Evolutionary conservation across 148 eudicot genomes (phyloP).

Genomic region (Amaranthus palmeri): DNA sequence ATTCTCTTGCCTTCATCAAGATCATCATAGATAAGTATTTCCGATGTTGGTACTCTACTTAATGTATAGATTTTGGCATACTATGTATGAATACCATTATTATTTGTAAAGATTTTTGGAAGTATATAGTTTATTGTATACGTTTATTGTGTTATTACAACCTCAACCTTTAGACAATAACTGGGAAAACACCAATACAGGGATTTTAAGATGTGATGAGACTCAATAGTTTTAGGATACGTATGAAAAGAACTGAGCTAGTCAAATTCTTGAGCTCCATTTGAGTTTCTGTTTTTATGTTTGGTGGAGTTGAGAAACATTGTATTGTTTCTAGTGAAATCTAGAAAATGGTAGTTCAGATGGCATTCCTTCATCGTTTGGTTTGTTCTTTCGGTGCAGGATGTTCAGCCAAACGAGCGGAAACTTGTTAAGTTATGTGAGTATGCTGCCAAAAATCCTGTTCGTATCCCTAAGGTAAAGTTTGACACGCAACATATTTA

Average conservation of each 20-base stretch:
- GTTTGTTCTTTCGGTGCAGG: constrained; percentile 39
- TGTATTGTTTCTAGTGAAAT: background rate
- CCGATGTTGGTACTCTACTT: background rate
- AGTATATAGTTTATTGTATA: background rate
- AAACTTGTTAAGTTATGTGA: constrained; percentile 86
- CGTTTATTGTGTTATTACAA: background rate
- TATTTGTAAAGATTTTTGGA: background rate
- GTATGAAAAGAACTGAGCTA: background rate
- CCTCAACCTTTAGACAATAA: background rate
- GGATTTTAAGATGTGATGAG: background rate
- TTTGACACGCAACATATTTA: background rate
- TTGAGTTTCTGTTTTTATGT: constrained; percentile 2
- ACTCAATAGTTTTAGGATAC: background rate
- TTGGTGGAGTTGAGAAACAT: background rate
- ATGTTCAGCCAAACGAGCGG: constrained; percentile 60
- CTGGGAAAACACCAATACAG: background rate
- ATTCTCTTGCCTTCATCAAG: too few relatives aligned
- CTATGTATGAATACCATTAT: background rate
- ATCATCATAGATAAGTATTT: background rate
- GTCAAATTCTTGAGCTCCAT: background rate
- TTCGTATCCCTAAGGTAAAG: constrained; percentile 83
- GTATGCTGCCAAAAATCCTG: constrained; percentile 95
- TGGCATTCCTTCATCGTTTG: constrained; percentile 3
- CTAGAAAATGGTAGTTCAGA: background rate
- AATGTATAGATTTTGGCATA: background rate